Evolutionary conservation across 2,329 filamentous ascomycete species (phyloP).

Genomic region (Aureobasidium sp.): DNA sequence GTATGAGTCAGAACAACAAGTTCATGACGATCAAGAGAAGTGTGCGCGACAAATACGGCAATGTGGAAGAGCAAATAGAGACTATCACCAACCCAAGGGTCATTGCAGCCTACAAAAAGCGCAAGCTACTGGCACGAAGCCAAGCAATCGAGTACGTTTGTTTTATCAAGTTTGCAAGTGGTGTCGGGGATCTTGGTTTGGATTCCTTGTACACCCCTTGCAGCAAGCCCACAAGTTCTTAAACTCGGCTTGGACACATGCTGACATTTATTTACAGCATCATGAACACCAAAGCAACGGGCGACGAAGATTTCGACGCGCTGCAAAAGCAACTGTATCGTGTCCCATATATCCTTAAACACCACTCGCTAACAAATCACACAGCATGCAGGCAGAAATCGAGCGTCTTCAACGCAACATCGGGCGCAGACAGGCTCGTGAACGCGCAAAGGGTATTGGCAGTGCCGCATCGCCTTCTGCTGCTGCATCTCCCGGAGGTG

Average conservation of each 20-base stretch:
- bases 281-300: constrained; percentile 54
- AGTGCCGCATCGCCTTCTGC: constrained; percentile 38
- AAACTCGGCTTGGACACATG: neutral
- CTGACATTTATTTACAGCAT: constrained; percentile 37
- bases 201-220: neutral
- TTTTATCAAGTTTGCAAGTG: neutral
- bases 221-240: neutral
- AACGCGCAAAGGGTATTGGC: constrained; percentile 64
- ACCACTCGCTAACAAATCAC: constrained; percentile 19
- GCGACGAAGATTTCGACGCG: constrained; percentile 58
- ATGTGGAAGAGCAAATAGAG: constrained; percentile 15
- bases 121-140: constrained; percentile 62
- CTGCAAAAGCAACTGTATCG: constrained; percentile 49
- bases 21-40: constrained; percentile 66
- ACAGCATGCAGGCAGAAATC: constrained; percentile 64
- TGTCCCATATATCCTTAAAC: neutral
- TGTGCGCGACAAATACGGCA: constrained; percentile 52
- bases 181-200: neutral
- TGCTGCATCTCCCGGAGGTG: constrained; percentile 35
- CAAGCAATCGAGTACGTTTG: constrained; percentile 62
- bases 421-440: constrained; percentile 78
- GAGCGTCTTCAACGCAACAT: constrained; percentile 83
- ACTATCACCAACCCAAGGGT: constrained; percentile 60
- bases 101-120: constrained; percentile 79
- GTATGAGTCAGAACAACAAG: constrained; percentile 52